A percentile compares a stretch with the other conserved stretches of the same genome.
These are phyloP conservation scores for Penicillium waksmanii DNA, from an alignment of 495 filamentous ascomycete genomes.

Conservation along the genomic window DNA sequence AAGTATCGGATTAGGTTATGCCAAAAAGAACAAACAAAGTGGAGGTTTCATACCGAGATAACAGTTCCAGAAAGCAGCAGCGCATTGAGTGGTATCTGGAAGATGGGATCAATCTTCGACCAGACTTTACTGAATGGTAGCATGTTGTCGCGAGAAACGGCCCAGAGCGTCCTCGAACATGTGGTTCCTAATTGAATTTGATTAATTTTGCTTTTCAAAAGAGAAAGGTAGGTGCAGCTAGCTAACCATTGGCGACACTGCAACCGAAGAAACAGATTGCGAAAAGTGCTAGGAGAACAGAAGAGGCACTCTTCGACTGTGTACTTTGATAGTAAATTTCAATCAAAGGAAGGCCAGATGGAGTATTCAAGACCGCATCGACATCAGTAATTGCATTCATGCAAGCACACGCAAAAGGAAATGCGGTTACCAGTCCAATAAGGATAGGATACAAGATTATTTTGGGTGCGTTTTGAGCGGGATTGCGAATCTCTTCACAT, in stretches of 20 bases:
- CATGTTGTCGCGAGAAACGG: slow-evolving; percentile 10
- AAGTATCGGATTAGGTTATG: background rate
- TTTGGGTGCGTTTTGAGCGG: slow-evolving; percentile 11
- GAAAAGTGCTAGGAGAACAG: slow-evolving; percentile 12
- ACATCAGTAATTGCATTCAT: slow-evolving; percentile 16
- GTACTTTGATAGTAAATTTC: slow-evolving; percentile 21
- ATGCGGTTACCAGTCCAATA: slow-evolving; percentile 11
- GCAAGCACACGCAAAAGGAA: slow-evolving; percentile 11
- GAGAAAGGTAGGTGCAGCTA: background rate
- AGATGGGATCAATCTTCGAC: slow-evolving; percentile 2
- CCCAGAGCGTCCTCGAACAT: slow-evolving; percentile 15
- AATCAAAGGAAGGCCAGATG: slow-evolving; percentile 14
- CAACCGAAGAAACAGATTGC: slow-evolving; percentile 19
- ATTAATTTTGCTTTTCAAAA: background rate
- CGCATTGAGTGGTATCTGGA: slow-evolving; percentile 15
- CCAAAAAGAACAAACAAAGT: background rate
- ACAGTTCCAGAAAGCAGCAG: slow-evolving; percentile 6
- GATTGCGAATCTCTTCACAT: slow-evolving; percentile 13
- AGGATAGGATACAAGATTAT: slow-evolving; percentile 13
- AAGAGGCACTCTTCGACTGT: slow-evolving; percentile 8
- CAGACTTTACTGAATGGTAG: slow-evolving; percentile 12
- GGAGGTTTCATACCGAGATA: slow-evolving; percentile 8
- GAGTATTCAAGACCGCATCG: slow-evolving; percentile 12
- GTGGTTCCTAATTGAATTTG: slow-evolving; percentile 6
- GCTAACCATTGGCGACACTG: slow-evolving; percentile 13